phyloP scores from a whole-genome alignment of 495 filamentous ascomycete species.

The Lichenothelia convexa region DNA sequence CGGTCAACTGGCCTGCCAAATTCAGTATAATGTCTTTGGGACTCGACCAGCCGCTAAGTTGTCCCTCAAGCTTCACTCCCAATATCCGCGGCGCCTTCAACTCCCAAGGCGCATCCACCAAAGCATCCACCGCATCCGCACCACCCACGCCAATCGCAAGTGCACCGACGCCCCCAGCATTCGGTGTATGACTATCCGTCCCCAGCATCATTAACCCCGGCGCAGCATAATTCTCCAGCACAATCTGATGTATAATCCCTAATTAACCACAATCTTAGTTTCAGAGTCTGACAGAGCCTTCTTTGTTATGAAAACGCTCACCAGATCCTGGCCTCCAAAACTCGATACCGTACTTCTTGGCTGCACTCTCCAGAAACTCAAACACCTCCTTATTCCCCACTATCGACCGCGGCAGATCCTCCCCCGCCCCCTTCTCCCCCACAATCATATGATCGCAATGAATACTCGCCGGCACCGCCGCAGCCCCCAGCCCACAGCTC shows the following conservation, averaged over 20 bases:
- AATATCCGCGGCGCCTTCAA: conserved; percentile 81
- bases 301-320: too few species aligned
- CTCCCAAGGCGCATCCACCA: conserved; percentile 95
- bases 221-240: conserved; percentile 94
- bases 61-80: conserved; percentile 69
- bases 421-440: conserved; percentile 71
- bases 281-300: too few species aligned
- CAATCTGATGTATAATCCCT: conserved; percentile 97
- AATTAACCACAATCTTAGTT: too few species aligned
- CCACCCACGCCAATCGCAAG: conserved; percentile 97
- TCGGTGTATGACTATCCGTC: conserved; percentile 95
- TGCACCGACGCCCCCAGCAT: conserved; percentile 79
- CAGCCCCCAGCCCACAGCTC: conserved; percentile 77
- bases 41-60: conserved; percentile 74
- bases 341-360: conserved; percentile 92
- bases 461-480: conserved; percentile 92
- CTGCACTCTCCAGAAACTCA: conserved; percentile 87
- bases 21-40: conserved; percentile 91
- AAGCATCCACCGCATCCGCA: conserved; percentile 90
- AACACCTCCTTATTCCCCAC: conserved; percentile 92
- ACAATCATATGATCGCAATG: conserved; percentile 99
- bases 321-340: conserved; percentile 96
- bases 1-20: conserved; percentile 77
- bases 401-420: conserved; percentile 73
- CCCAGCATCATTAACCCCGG: conserved; percentile 99